A percentile compares a stretch with the other conserved stretches of the same genome.
Evolutionary conservation across 2,329 filamentous ascomycete genomes (phyloP).

Genomic region (Monosporascus sp.): DNA sequence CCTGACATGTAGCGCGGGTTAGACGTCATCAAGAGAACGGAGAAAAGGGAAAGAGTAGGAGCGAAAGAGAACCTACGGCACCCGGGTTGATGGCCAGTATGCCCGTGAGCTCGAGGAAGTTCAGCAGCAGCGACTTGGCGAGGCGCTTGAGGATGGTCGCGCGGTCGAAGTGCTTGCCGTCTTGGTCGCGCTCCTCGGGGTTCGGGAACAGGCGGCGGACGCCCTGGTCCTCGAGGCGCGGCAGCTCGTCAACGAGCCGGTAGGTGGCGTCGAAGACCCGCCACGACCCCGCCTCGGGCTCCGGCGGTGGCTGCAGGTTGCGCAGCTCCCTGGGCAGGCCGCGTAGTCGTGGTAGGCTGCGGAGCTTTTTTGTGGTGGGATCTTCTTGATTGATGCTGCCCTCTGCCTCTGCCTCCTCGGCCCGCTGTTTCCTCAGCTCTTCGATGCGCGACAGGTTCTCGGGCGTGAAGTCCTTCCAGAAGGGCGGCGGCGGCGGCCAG

Average conservation of each 20-base stretch:
- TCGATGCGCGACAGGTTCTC: conserved; percentile 60
- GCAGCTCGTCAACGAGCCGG: conserved; percentile 10
- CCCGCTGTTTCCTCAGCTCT: conserved; percentile 35
- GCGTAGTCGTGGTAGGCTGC: conserved; percentile 12
- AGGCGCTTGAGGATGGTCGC: conserved; percentile 68
- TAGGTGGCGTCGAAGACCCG: conserved; percentile 21
- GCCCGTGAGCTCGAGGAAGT: conserved; percentile 80
- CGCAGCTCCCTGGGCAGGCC: conserved; percentile 65
- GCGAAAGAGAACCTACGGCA: conserved; percentile 29
- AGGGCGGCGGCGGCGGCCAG: conserved; percentile 82
- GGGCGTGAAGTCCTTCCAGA: conserved; percentile 82
- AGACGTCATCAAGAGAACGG: not conserved
- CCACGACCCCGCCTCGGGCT: conserved; percentile 63
- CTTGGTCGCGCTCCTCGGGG: conserved; percentile 37
- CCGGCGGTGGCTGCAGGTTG: conserved; percentile 74
- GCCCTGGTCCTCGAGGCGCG: conserved; percentile 71
- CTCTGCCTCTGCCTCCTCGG: conserved; percentile 21
- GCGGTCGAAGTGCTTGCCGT: conserved; percentile 54
- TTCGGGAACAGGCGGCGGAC: conserved; percentile 54
- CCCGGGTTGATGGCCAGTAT: conserved; percentile 62
- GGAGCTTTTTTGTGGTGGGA: conserved; percentile 25
- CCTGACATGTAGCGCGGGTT: conserved; percentile 31
- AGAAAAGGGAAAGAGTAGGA: not conserved
- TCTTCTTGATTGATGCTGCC: conserved; percentile 13
- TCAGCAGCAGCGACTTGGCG: conserved; percentile 78